phyloP scores from a whole-genome alignment of 768 basidiomycete genomes.

The Roridomyces roridus region DNA sequence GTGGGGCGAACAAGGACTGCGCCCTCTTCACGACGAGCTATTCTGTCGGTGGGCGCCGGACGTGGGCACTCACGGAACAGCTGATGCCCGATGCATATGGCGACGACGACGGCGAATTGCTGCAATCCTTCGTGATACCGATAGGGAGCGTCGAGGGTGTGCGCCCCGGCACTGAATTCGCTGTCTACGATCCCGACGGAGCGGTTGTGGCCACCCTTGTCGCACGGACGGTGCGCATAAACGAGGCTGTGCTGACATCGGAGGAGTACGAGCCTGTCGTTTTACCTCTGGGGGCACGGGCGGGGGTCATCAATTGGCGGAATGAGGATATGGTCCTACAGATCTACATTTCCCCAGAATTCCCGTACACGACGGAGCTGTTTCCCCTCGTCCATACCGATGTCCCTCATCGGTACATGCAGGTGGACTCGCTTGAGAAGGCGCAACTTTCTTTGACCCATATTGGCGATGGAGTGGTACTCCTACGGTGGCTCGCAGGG shows the following conservation, averaged over 20 bases:
- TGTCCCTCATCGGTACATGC: neutral
- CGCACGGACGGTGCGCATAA: neutral
- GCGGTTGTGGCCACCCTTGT: neutral
- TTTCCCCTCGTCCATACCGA: neutral
- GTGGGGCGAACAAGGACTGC: neutral
- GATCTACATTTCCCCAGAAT: neutral
- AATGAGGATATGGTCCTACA: neutral
- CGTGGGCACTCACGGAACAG: neutral
- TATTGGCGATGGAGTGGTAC: neutral
- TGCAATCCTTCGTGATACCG: neutral
- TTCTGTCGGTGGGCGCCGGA: neutral
- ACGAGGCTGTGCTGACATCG: neutral
- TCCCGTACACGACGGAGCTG: neutral
- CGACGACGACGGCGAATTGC: neutral
- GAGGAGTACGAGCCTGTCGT: no score
- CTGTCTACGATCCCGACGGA: neutral
- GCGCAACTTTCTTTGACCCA: neutral
- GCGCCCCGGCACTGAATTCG: slow-evolving; percentile 6
- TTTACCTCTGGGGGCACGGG: neutral
- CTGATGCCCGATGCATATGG: neutral
- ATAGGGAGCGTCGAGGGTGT: slow-evolving; percentile 6
- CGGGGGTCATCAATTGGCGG: neutral
- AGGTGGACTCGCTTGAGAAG: neutral
- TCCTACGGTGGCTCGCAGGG: neutral
- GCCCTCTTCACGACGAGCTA: neutral